Evolutionary conservation across 345 rosid genomes (phyloP), one percentile per base, ranked within the genome.

Genomic region (Eutrema yunnanense): DNA sequence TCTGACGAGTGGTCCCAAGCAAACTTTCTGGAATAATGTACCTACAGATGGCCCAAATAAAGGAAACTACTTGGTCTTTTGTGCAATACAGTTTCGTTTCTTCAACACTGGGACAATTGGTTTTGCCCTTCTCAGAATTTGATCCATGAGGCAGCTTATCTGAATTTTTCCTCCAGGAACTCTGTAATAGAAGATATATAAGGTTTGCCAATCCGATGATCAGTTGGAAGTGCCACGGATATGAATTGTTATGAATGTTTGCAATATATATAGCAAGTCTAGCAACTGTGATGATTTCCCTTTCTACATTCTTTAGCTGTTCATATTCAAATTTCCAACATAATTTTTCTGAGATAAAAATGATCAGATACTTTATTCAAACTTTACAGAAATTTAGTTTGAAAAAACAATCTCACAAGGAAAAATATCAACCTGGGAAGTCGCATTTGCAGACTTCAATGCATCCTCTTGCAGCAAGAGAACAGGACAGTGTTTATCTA

Each of bases 21-120:
- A 93, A 69, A 59, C 87, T 81, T 49, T 81, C 69, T 71, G 98
- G 98, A 81, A 90, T 70, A 48, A 88, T 76, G 71, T 80, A 80
- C 82, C 87, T 84, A 69, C 86, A 85, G 62, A 77, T 86, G 75
- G 92, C 94, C 97, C 96, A 90, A 78, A 90, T 52, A 75, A 88
- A 93, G 63, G 93, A 87, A 32, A 84, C 85, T 36, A 90, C 91
- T 83, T 87, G 89, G 72, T 75, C 76, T 56, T 81, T 82, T 9
- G 81, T 80, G 85, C 97, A 88, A 68, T 79, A 82, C 7, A 81
- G 68, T 79, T 69, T 85, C 22, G 71, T 44, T 74, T 67, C 77
- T 73, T 70, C 69, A 29, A 47, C 61, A 65, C 62, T 69, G 10
- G 65, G 67, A 76, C 77, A 34, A 33, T 27, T 74, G 7, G 48